Percentiles rank a stretch among this genome's conserved stretches.
Evolutionary conservation across 805 yeast species (phyloP).

Genomic region (Cephaloascus albidus): DNA sequence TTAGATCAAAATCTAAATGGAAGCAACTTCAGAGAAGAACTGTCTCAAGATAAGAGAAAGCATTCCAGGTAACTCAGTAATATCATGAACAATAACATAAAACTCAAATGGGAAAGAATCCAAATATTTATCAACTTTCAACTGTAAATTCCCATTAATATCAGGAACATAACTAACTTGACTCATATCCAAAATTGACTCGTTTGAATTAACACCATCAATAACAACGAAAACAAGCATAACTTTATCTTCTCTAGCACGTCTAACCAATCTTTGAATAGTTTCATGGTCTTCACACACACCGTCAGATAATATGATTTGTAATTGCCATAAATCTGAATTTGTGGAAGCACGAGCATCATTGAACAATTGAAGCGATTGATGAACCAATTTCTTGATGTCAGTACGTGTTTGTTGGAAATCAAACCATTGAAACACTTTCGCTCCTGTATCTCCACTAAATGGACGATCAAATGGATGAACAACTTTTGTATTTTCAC

Average conservation of each 20-base stretch:
- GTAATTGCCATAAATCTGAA: constrained; percentile 82
- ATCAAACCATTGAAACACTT: constrained; percentile 78
- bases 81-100: constrained; percentile 86
- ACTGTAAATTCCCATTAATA: constrained; percentile 54
- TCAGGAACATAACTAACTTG: constrained; percentile 82
- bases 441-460: constrained; percentile 74
- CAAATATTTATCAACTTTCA: constrained; percentile 76
- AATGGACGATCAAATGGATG: constrained; percentile 88
- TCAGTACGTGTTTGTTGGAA: constrained; percentile 87
- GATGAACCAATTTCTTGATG: constrained; percentile 60
- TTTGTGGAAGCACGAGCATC: constrained; percentile 37
- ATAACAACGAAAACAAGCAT: constrained; percentile 93
- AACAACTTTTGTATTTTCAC: constrained; percentile 72
- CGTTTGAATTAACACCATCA: constrained; percentile 78
- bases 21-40: constrained; percentile 63
- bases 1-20: no score
- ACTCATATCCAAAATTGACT: constrained; percentile 88
- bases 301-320: constrained; percentile 92
- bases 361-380: constrained; percentile 66
- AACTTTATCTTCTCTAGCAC: constrained; percentile 83
- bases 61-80: constrained; percentile 87
- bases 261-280: constrained; percentile 74
- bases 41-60: constrained; percentile 83
- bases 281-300: constrained; percentile 92
- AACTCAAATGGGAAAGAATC: constrained; percentile 96